Conservation (phyloP, 2,329 filamentous ascomycete species). For the Phialophora tarda region DNA sequence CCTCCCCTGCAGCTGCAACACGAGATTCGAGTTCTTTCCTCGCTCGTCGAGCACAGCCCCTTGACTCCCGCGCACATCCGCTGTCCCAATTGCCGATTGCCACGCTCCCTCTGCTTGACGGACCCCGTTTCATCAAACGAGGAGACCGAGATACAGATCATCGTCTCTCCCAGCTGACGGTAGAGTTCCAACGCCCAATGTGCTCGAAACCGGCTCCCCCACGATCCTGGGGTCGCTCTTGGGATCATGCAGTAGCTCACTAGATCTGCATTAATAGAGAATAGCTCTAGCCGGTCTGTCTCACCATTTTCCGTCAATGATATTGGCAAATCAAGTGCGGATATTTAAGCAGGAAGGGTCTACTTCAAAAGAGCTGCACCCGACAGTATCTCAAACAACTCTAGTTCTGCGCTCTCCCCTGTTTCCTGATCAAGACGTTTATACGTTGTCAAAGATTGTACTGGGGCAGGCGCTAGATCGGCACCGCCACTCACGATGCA, state of each 20-base stretch:
- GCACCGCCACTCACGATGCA: no score
- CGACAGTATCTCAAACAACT: not conserved
- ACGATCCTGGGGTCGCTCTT: constrained; percentile 1
- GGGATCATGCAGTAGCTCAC: not conserved
- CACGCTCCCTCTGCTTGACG: no score
- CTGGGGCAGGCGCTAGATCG: no score
- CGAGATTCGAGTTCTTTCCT: not conserved
- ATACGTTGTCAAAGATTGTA: not conserved
- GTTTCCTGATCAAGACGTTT: not conserved
- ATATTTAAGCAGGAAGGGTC: not conserved
- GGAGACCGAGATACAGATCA: no score
- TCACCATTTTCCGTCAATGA: not conserved
- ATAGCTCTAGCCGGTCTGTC: constrained; percentile 18
- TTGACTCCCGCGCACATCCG: not conserved
- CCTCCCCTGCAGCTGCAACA: not conserved
- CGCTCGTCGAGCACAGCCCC: not conserved
- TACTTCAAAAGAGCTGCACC: not conserved
- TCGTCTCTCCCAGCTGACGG: no score
- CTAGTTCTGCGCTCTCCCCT: not conserved
- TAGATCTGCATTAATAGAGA: not conserved
- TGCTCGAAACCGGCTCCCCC: no score
- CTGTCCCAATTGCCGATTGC: no score
- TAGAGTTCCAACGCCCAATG: no score
- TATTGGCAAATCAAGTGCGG: constrained; percentile 4
- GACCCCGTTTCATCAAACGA: no score